These are phyloP conservation scores for Hypoxylon sp. DNA, from an alignment of 2,329 filamentous ascomycete species.

Conservation along the genomic window DNA sequence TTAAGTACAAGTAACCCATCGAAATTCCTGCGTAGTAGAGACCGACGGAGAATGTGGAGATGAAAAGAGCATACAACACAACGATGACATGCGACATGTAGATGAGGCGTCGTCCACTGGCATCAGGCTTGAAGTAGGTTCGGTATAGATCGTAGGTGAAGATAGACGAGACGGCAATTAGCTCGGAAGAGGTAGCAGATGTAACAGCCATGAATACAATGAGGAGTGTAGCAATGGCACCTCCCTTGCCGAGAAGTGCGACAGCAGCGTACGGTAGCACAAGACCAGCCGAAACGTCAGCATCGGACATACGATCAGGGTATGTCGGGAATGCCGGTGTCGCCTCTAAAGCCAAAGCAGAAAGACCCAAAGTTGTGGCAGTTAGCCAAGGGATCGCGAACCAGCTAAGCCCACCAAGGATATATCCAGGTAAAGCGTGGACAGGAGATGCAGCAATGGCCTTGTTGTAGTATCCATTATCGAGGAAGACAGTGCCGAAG, in stretches of 20 bases:
- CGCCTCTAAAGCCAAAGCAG: constrained; percentile 80
- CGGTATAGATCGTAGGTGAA: constrained; percentile 90
- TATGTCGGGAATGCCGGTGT: constrained; percentile 77
- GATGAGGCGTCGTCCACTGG: constrained; percentile 79
- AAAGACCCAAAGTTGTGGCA: constrained; percentile 87
- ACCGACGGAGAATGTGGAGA: constrained; percentile 80
- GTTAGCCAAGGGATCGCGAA: constrained; percentile 93
- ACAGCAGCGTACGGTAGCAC: constrained; percentile 88
- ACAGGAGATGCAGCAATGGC: constrained; percentile 88
- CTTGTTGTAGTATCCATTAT: constrained; percentile 93
- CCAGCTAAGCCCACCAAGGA: constrained; percentile 86
- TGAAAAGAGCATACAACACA: constrained; percentile 74
- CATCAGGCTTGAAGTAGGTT: constrained; percentile 82
- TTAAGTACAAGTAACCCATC: constrained; percentile 88
- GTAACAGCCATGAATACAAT: constrained; percentile 93
- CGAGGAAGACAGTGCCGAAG: constrained; percentile 84
- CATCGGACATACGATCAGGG: constrained; percentile 73
- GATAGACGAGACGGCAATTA: constrained; percentile 89
- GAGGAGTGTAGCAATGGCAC: constrained; percentile 79
- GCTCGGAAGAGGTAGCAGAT: constrained; percentile 80
- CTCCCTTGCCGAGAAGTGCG: constrained; percentile 81
- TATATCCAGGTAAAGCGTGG: constrained; percentile 86
- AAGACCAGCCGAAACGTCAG: constrained; percentile 82
- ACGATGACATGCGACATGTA: constrained; percentile 81
- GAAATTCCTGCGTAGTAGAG: constrained; percentile 78